phyloP scores from a whole-genome alignment of 1,139 yeast species.

The Sugiyamaella xylanicola region DNA sequence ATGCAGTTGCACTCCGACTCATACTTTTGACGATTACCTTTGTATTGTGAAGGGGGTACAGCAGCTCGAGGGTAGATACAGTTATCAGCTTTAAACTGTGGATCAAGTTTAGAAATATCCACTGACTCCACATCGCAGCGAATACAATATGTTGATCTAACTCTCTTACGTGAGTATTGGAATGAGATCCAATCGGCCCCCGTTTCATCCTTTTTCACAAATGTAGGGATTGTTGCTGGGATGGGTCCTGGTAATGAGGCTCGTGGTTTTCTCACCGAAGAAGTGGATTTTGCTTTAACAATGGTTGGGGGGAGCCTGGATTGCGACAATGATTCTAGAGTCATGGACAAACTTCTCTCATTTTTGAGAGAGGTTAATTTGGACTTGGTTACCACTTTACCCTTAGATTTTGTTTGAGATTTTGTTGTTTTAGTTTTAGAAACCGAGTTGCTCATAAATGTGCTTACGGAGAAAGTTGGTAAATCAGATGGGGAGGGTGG shows the following conservation, averaged over 20 bases:
- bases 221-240: conserved; percentile 34
- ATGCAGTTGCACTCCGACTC: conserved; percentile 51
- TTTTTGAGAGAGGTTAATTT: not conserved
- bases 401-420: not conserved
- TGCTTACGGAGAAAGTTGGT: not conserved
- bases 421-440: not conserved
- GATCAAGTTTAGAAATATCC: conserved; percentile 34
- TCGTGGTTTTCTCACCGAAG: not conserved
- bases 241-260: conserved; percentile 30
- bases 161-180: conserved; percentile 41
- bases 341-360: not conserved
- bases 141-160: conserved; percentile 38
- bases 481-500: not conserved
- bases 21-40: conserved; percentile 49
- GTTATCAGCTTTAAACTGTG: conserved; percentile 44
- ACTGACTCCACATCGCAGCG: conserved; percentile 43
- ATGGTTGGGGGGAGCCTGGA: conserved; percentile 1
- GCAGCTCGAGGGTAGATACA: conserved; percentile 52
- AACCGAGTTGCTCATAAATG: not conserved
- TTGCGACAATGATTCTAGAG: not conserved
- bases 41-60: conserved; percentile 46
- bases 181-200: conserved; percentile 45
- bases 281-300: not conserved
- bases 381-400: not conserved
- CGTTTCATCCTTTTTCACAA: conserved; percentile 34